Evolutionary conservation across 352 stramenopile species (phyloP), one percentile per base, ranked within the genome.

Genomic region (Achlya hypogyna): DNA sequence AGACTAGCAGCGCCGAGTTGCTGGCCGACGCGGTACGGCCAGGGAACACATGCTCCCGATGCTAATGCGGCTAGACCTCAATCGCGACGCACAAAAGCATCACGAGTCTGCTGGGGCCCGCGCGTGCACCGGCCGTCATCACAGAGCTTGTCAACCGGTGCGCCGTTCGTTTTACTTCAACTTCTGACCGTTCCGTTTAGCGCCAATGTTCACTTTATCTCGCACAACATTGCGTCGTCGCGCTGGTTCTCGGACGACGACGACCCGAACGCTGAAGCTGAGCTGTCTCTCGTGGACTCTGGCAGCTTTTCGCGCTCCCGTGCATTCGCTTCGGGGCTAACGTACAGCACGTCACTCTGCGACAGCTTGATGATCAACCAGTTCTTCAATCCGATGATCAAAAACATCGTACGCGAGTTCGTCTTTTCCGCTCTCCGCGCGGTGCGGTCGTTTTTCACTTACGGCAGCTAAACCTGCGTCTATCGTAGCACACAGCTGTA

Each of bases 311-410:
- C 82, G 31, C 74, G 77, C 35, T 92, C 83, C 1, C 82, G 83
- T 5, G 81, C 82, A 25, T 94, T 94, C 56, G 82, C 85, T 0
- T 90, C 82, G n/a, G 85, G 85, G 2, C 71, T 94, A 43, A 84
- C 85, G 29, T 94, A 91, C 75, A 92, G 83, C 74, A 87, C 81
- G 14, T 92, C 83, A 20, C 74, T 94, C 29, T 94, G 85, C 40
- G 85, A 94, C 70, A 92, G 81, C 51, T 52, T 94, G 9, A 84
- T 94, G 27, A 91, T 94, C 74, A 94, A 94, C 69, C 83, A 92
- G 75, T 94, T 88, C 67, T 94, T 92, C 71, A 94, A 92, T 67
- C 73, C 75, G 40, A 87, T 86, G 56, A 90, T 94, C 74, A 94
- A 91, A 69, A 89, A 82, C 31, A 94, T 94, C 63, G 63, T 94